Percentiles rank a stretch among this genome's conserved stretches.
Conservation (phyloP, 495 filamentous ascomycete genomes). For the Talaromyces stipitatus region DNA sequence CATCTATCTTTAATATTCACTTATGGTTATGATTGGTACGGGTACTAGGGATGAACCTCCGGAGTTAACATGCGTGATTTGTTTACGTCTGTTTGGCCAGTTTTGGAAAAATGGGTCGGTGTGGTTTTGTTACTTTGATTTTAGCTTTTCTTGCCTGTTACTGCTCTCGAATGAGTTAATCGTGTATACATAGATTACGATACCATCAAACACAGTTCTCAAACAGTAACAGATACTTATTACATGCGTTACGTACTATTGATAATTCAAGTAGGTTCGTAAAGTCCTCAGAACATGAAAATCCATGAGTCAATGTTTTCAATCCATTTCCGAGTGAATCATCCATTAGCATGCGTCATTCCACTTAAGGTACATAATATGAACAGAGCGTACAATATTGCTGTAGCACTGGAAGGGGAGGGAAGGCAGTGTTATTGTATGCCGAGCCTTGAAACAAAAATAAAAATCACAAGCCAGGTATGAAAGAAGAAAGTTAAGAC, state of each 20-base stretch:
- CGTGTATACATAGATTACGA: background rate
- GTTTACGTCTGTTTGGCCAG: background rate
- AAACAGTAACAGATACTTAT: no score
- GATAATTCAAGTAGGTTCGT: background rate
- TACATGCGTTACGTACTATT: background rate
- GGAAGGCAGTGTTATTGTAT: constrained; percentile 4
- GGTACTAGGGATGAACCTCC: background rate
- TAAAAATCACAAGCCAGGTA: constrained; percentile 3
- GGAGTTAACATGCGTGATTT: background rate
- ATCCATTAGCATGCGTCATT: background rate
- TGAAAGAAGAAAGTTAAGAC: constrained; percentile 5
- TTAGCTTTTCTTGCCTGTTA: background rate
- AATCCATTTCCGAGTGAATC: background rate
- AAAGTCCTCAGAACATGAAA: background rate
- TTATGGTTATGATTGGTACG: background rate
- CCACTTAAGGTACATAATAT: constrained; percentile 7
- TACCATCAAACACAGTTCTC: background rate
- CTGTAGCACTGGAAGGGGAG: background rate
- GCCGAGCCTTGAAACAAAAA: background rate
- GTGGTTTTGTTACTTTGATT: background rate
- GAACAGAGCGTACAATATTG: constrained; percentile 3
- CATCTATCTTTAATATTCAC: constrained; percentile 1
- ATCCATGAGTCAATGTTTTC: background rate
- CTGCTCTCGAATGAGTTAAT: background rate
- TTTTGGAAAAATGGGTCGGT: background rate